Conservation (phyloP, 768 basidiomycete species). For the Kondoa malvinella region DNA sequence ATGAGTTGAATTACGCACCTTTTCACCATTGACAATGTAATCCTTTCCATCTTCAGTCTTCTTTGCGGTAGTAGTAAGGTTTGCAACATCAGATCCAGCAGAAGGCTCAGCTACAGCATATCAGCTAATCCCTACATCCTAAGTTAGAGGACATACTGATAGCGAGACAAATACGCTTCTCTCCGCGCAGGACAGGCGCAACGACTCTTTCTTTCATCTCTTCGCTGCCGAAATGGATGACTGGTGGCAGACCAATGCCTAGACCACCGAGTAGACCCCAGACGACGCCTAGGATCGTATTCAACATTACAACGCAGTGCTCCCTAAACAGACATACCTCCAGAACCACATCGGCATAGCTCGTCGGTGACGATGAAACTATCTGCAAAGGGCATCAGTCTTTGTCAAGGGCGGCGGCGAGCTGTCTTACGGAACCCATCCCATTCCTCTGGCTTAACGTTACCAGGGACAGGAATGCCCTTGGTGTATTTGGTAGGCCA, state of each 20-base stretch:
- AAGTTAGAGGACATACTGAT: slow-evolving; percentile 17
- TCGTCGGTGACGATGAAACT: slow-evolving; percentile 10
- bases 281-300: neutral
- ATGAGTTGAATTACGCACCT: slow-evolving; percentile 2
- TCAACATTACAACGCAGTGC: neutral
- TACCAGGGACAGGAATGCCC: slow-evolving; percentile 16
- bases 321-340: too few species aligned
- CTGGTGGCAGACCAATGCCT: slow-evolving; percentile 16
- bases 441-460: slow-evolving; percentile 16
- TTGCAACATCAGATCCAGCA: slow-evolving; percentile 23
- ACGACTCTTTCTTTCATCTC: slow-evolving; percentile 18
- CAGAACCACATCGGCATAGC: slow-evolving; percentile 14
- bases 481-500: neutral
- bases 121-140: neutral
- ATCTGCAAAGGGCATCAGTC: neutral
- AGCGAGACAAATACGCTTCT: slow-evolving; percentile 22
- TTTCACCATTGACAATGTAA: slow-evolving; percentile 24
- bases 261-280: slow-evolving; percentile 20
- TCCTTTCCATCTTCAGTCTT: slow-evolving; percentile 15
- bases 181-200: slow-evolving; percentile 13
- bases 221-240: slow-evolving; percentile 10
- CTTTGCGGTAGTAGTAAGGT: slow-evolving; percentile 17
- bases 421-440: slow-evolving; percentile 15
- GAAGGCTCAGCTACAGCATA: neutral
- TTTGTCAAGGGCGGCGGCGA: neutral